These are phyloP conservation scores for Dictyostelium purpureum DNA, from an alignment of 78 protist genomes.

Conservation along the genomic window DNA sequence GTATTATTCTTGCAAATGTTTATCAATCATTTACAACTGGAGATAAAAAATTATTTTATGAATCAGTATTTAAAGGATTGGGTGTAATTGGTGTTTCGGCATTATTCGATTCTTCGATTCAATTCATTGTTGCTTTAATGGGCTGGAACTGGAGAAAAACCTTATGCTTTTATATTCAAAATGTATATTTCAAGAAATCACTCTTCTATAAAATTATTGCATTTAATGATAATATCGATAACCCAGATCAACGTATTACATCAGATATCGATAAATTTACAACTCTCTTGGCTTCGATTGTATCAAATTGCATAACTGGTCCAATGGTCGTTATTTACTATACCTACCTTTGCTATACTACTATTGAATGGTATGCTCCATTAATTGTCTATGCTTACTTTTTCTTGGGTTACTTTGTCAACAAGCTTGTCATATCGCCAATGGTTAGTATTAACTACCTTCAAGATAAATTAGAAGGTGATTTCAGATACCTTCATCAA, in stretches of 20 bases:
- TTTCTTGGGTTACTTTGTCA: conserved; percentile 49
- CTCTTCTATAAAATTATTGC: conserved; percentile 39
- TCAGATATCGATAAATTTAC: conserved; percentile 73
- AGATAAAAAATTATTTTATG: not conserved
- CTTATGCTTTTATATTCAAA: conserved; percentile 23
- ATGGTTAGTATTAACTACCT: conserved; percentile 24
- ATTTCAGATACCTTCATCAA: conserved; percentile 80
- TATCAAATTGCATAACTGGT: conserved; percentile 45
- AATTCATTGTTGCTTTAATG: not conserved
- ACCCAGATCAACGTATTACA: conserved; percentile 81
- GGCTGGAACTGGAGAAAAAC: conserved; percentile 64
- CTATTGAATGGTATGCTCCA: conserved; percentile 84
- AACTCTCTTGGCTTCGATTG: not conserved
- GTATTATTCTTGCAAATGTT: conserved; percentile 14
- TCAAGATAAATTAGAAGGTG: conserved; percentile 85
- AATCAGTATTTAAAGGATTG: not conserved
- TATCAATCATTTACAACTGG: conserved; percentile 32
- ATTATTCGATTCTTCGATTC: conserved; percentile 11
- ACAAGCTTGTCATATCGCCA: conserved; percentile 71
- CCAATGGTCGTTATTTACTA: conserved; percentile 67
- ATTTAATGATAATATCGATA: conserved; percentile 34
- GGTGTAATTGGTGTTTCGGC: not conserved
- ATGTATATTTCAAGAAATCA: conserved; percentile 7
- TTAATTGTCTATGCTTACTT: conserved; percentile 63
- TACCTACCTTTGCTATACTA: conserved; percentile 35